These are phyloP conservation scores for Malus domestica DNA, from an alignment of 306 rosid species.

Conservation along the genomic window DNA sequence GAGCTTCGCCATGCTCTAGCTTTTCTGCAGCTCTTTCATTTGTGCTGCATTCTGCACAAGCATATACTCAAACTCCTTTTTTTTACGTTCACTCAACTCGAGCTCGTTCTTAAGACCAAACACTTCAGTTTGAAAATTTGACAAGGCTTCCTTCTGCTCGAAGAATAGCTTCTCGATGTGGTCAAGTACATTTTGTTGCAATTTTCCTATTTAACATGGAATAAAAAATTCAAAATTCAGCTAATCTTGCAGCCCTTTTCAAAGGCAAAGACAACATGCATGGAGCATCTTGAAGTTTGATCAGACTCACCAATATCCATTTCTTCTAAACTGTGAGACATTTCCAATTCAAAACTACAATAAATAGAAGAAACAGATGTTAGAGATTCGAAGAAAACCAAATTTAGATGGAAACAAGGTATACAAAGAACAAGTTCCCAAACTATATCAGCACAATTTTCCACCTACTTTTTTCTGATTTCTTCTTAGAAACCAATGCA, in stretches of 20 bases:
- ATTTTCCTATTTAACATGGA: constrained; percentile 18
- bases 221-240: constrained; percentile 9
- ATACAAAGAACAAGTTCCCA: no score
- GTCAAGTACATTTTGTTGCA: constrained; percentile 32
- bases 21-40: neutral
- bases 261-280: neutral
- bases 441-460: no score
- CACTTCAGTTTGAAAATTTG: neutral
- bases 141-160: constrained; percentile 35
- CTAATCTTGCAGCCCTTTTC: neutral
- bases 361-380: no score
- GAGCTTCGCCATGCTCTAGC: neutral
- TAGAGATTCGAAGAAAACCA: no score
- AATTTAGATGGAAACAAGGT: no score
- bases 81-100: neutral
- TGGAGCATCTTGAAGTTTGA: neutral
- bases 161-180: constrained; percentile 19
- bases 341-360: neutral
- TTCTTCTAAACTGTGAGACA: neutral
- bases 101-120: neutral
- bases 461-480: no score
- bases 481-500: no score
- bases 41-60: neutral
- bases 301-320: neutral
- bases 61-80: neutral